phyloP scores from a whole-genome alignment of 1,284 basidiomycete species.

The Ganoderma sp. region DNA sequence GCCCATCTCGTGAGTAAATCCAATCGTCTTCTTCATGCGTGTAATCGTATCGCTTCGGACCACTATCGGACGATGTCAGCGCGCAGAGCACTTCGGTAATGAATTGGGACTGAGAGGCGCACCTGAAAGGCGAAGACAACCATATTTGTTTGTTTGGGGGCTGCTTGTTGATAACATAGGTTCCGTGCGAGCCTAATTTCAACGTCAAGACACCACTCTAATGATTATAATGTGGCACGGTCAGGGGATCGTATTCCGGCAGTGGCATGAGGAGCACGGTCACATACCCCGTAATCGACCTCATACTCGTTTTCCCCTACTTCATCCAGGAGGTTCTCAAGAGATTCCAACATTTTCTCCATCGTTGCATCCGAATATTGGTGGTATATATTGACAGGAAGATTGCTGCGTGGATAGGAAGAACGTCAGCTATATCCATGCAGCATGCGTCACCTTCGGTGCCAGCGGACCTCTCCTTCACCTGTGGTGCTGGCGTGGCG shows the following conservation, averaged over 20 bases:
- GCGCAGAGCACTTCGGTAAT: background rate
- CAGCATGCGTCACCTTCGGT: constrained; percentile 27
- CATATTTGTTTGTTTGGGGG: constrained; percentile 99
- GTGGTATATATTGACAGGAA: constrained; percentile 80
- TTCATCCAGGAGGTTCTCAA: constrained; percentile 81
- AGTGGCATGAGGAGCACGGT: background rate
- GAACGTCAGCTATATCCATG: constrained; percentile 16
- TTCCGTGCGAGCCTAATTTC: constrained; percentile 81
- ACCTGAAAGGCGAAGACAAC: constrained; percentile 85
- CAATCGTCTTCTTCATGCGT: constrained; percentile 62
- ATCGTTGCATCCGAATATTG: constrained; percentile 81
- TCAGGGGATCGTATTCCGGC: constrained; percentile 24
- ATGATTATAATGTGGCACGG: constrained; percentile 52
- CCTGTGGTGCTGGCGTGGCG: constrained; percentile 43
- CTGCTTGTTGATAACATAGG: constrained; percentile 99
- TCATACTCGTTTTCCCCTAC: constrained; percentile 69
- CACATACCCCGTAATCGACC: constrained; percentile 91
- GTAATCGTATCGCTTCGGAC: constrained; percentile 90
- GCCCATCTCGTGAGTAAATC: constrained; percentile 78
- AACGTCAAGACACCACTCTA: constrained; percentile 93
- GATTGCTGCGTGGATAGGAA: constrained; percentile 39
- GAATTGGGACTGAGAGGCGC: constrained; percentile 11
- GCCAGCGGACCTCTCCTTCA: constrained; percentile 38
- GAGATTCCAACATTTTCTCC: constrained; percentile 78
- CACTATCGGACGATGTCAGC: constrained; percentile 53